Conservation (phyloP, 2,329 filamentous ascomycete species). For the Colletotrichum tropicale region DNA sequence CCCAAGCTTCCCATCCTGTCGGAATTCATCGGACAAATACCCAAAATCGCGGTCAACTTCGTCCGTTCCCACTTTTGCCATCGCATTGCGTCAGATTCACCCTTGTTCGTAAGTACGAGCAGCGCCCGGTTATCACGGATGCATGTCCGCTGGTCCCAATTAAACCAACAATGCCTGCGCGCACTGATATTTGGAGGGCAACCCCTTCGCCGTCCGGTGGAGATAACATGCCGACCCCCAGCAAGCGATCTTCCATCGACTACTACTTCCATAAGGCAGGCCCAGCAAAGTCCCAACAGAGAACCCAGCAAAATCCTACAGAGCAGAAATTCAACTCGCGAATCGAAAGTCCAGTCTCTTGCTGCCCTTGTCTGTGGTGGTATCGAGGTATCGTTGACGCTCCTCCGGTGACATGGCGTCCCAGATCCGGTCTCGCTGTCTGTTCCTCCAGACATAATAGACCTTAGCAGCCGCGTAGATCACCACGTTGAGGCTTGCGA, state of each 20-base stretch:
- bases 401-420: slow-evolving; percentile 41
- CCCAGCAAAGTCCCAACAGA: background rate
- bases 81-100: background rate
- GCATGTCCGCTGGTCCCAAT: background rate
- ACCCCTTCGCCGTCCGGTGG: background rate
- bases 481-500: slow-evolving; percentile 24
- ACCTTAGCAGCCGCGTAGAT: slow-evolving; percentile 51
- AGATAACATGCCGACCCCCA: background rate
- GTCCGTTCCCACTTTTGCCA: background rate
- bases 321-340: slow-evolving; percentile 18
- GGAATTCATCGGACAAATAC: background rate
- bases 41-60: background rate
- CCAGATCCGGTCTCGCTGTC: slow-evolving; percentile 49
- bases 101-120: background rate
- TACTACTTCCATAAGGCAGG: background rate
- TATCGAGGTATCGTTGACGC: slow-evolving; percentile 17
- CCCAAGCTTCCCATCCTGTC: background rate
- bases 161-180: background rate
- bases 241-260: background rate
- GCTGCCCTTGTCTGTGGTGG: slow-evolving; percentile 21
- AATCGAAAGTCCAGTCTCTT: slow-evolving; percentile 24
- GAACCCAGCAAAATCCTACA: background rate
- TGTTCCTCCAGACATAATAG: slow-evolving; percentile 58
- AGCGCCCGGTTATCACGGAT: background rate
- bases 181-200: background rate